Evolutionary conservation across 139 green algal species (phyloP).

Genomic region (Picochlorum sp.): DNA sequence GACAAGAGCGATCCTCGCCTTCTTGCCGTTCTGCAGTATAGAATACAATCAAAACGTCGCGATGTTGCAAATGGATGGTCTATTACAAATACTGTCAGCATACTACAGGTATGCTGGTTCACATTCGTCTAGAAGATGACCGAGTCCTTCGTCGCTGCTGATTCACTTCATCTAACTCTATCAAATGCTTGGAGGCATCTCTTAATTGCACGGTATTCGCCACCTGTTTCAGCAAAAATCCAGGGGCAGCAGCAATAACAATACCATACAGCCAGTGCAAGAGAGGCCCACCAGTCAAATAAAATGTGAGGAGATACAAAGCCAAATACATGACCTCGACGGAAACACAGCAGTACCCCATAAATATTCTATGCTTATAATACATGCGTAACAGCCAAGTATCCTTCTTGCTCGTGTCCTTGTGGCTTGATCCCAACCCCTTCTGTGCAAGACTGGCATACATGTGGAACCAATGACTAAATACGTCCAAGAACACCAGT

Average conservation of each 20-base stretch:
- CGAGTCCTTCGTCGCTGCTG: no score
- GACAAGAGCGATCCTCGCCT: background rate
- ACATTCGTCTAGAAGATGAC: background rate
- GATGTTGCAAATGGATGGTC: slow-evolving; percentile 5
- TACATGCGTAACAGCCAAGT: slow-evolving; percentile 78
- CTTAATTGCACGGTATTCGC: slow-evolving; percentile 70
- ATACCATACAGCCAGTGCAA: slow-evolving; percentile 12
- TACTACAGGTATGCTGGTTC: background rate
- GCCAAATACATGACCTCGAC: slow-evolving; percentile 52
- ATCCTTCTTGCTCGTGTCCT: slow-evolving; percentile 62
- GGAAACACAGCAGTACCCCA: slow-evolving; percentile 90
- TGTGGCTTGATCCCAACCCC: slow-evolving; percentile 49
- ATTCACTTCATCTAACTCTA: slow-evolving; percentile 16
- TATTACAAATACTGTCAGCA: background rate
- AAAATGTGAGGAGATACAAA: slow-evolving; percentile 26
- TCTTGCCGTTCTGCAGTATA: background rate
- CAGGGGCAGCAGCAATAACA: slow-evolving; percentile 37
- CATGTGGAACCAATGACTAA: slow-evolving; percentile 91
- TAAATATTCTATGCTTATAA: slow-evolving; percentile 87
- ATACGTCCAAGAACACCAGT: slow-evolving; percentile 87
- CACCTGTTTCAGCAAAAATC: slow-evolving; percentile 59
- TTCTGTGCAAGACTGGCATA: slow-evolving; percentile 54
- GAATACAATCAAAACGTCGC: background rate
- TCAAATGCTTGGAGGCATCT: slow-evolving; percentile 35
- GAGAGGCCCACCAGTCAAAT: no score